Percentiles rank a stretch among this genome's conserved stretches.
Evolutionary conservation across 2,329 filamentous ascomycete species (phyloP).

Genomic region (Aaosphaeria pasadenensis): DNA sequence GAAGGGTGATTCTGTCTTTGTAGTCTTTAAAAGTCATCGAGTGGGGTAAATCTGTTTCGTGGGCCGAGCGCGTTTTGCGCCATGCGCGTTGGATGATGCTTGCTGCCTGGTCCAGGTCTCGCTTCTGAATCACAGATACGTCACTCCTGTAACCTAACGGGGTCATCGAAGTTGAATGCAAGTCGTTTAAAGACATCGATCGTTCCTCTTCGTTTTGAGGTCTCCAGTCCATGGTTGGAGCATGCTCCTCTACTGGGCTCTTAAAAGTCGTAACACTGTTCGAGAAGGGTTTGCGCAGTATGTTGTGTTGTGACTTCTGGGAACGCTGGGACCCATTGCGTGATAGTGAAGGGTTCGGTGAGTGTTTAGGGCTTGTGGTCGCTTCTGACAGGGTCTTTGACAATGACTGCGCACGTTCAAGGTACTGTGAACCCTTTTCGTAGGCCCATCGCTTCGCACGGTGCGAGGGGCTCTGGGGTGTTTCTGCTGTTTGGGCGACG

Average conservation of each 20-base stretch:
- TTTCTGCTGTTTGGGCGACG: slow-evolving; percentile 22
- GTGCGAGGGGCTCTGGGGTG: slow-evolving; percentile 29
- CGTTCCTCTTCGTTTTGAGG: slow-evolving; percentile 16
- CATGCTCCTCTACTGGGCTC: slow-evolving; percentile 25
- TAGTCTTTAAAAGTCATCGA: slow-evolving; percentile 32
- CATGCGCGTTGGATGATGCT: slow-evolving; percentile 35
- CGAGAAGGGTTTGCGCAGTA: slow-evolving; percentile 30
- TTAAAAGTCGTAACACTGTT: slow-evolving; percentile 20
- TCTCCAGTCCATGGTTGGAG: slow-evolving; percentile 27
- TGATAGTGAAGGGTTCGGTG: slow-evolving; percentile 25
- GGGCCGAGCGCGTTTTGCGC: slow-evolving; percentile 24
- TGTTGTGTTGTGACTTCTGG: slow-evolving; percentile 30
- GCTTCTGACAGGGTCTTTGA: slow-evolving; percentile 14
- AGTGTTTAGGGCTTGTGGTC: slow-evolving; percentile 16
- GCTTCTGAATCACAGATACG: slow-evolving; percentile 20
- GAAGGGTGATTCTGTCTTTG: slow-evolving; percentile 36
- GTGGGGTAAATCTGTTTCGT: slow-evolving; percentile 7
- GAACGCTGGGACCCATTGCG: slow-evolving; percentile 29
- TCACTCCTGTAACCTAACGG: slow-evolving; percentile 19
- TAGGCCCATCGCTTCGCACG: slow-evolving; percentile 34
- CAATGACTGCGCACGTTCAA: slow-evolving; percentile 31
- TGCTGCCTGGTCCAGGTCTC: slow-evolving; percentile 27
- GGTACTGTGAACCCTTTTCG: slow-evolving; percentile 33
- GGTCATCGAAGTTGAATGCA: slow-evolving; percentile 1
- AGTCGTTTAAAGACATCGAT: slow-evolving; percentile 10